A percentile compares a stretch with the other conserved stretches of the same genome.
Evolutionary conservation across 2,329 filamentous ascomycete genomes (phyloP).

Genomic region (Clarireedia hainanense): DNA sequence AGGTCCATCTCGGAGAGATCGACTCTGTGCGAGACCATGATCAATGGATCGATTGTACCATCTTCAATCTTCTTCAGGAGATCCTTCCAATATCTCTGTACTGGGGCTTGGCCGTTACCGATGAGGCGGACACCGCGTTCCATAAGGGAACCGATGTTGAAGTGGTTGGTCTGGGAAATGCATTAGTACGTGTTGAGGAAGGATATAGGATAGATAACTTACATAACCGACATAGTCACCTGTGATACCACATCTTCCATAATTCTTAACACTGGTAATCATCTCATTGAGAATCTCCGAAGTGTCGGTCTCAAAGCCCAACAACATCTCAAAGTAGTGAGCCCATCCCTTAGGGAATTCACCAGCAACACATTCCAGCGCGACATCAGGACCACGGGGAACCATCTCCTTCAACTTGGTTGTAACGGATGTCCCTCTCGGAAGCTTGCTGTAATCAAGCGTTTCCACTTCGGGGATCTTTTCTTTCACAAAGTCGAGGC

Average conservation of each 20-base stretch:
- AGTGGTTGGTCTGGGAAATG: constrained; percentile 19
- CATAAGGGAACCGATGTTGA: constrained; percentile 58
- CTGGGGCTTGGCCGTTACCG: constrained; percentile 59
- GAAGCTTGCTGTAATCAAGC: constrained; percentile 57
- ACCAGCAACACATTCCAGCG: constrained; percentile 58
- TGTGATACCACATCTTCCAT: constrained; percentile 68
- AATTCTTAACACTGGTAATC: constrained; percentile 65
- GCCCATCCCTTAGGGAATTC: constrained; percentile 55
- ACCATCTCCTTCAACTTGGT: constrained; percentile 66
- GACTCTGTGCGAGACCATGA: constrained; percentile 76
- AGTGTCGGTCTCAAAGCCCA: constrained; percentile 76
- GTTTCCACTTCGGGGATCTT: constrained; percentile 59
- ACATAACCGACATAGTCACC: constrained; percentile 59
- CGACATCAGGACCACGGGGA: constrained; percentile 65
- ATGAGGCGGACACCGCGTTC: constrained; percentile 77
- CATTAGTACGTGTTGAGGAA: not conserved
- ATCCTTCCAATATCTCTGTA: constrained; percentile 77
- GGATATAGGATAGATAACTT: constrained; percentile 23
- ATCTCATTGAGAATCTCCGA: constrained; percentile 75
- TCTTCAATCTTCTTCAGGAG: constrained; percentile 60
- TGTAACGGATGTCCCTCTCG: constrained; percentile 59
- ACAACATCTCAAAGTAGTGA: constrained; percentile 48
- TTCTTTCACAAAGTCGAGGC: constrained; percentile 59
- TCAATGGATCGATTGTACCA: constrained; percentile 63
- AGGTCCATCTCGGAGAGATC: constrained; percentile 64